Evolutionary conservation across 2,329 filamentous ascomycete genomes (phyloP), one percentile per base, ranked within the genome.

Genomic region (Ampelomyces quisqualis): DNA sequence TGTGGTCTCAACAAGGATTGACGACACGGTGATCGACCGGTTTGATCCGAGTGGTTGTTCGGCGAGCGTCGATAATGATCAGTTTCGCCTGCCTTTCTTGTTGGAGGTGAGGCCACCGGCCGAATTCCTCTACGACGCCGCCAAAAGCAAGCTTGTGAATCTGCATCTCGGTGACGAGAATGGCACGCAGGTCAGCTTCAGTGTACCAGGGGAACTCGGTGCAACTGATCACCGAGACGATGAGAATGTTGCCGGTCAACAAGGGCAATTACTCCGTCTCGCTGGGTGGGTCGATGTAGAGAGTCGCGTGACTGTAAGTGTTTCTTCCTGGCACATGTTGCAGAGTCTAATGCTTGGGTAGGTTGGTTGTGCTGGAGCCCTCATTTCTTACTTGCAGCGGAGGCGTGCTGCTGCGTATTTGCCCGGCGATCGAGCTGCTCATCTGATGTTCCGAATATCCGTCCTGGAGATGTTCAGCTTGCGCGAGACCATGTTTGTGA

Each of bases 321-420:
- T 3, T 9, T 10, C 14, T 4, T 26, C 29, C 9, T 9, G 7
- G 5, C 17, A 13, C 17, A 3, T 20, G 21, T 13, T 1, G 24
- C 21, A 14, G 31, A 42, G 26, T 19, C 40, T 50, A 29, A 59
- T n/a, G 35, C 5, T 40, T 40, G 7, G 4, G n/a, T 41, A 83
- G 73, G 74, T 95, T 33, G 87, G 88, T 3, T 97, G 93, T 68
- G 86, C 85, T 18, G 89, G 90, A n/a, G 90, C 90, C 18, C 71
- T 97, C 2, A 70, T 97, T n/a, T 78, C 79, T 4, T 88, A 94
- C 51, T 68, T 96, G 17, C 81, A 88, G 55, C 81, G 88, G 37
- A 78, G 82, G 53, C 77, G 77, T 60, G 78, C 82, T 26, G 76
- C 79, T 2, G 77, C 81, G 23, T 84, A 81, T 56, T 70, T 85